Evolutionary conservation across 1,284 basidiomycete genomes (phyloP).

Genomic region (Trametes hirsuta): DNA sequence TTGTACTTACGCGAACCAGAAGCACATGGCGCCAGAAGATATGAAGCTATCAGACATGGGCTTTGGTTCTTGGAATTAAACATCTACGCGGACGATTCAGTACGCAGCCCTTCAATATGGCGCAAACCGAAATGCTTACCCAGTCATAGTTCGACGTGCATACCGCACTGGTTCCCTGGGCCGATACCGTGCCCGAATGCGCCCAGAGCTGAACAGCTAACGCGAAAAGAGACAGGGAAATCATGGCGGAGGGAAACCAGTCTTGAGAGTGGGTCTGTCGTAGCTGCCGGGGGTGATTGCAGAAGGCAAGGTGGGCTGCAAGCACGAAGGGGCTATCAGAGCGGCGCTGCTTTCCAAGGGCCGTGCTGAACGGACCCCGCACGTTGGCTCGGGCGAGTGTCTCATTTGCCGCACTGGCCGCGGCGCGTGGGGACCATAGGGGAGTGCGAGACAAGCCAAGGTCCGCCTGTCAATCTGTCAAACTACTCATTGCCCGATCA

Average conservation of each 20-base stretch:
- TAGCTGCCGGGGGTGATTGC: not conserved
- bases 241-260: constrained; percentile 7
- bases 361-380: not conserved
- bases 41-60: constrained; percentile 20
- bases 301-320: not conserved
- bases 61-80: constrained; percentile 18
- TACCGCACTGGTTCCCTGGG: constrained; percentile 16
- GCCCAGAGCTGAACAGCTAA: not conserved
- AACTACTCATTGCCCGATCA: constrained; percentile 2
- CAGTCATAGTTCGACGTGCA: constrained; percentile 11
- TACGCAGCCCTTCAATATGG: not conserved
- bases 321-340: too few species aligned
- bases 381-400: not conserved
- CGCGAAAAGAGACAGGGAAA: not conserved
- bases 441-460: not conserved
- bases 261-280: not conserved
- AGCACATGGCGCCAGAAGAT: constrained; percentile 17
- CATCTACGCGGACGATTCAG: constrained; percentile 12
- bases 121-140: constrained; percentile 3
- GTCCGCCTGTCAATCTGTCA: constrained; percentile 8
- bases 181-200: not conserved
- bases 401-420: not conserved
- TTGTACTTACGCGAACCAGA: constrained; percentile 11
- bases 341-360: not conserved
- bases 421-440: not conserved